Percentiles rank a stretch among this genome's conserved stretches.
These are phyloP conservation scores for Rhizoclosmatium hyalinum DNA, from an alignment of 371 early-diverging fungal species.

Conservation along the genomic window DNA sequence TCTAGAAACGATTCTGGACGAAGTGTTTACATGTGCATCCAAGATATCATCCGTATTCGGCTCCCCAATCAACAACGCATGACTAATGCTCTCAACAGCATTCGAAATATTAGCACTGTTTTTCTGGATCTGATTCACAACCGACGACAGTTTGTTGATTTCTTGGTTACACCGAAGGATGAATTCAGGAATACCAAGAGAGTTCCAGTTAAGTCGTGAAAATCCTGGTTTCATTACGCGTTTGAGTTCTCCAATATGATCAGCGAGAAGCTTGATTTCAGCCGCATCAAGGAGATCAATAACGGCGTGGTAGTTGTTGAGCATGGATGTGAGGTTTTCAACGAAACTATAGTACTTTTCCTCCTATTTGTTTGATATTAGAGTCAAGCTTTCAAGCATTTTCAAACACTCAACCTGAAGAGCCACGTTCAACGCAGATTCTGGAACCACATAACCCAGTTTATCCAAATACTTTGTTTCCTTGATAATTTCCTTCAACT, in stretches of 20 bases:
- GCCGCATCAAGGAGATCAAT: constrained; percentile 56
- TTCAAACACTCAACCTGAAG: constrained; percentile 48
- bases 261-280: constrained; percentile 54
- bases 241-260: constrained; percentile 57
- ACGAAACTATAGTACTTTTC: constrained; percentile 62
- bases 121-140: constrained; percentile 66
- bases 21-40: constrained; percentile 58
- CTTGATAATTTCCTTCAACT: constrained; percentile 62
- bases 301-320: constrained; percentile 50
- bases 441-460: constrained; percentile 60
- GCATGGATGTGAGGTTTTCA: constrained; percentile 58
- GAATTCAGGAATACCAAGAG: constrained; percentile 66
- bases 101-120: constrained; percentile 62
- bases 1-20: background rate
- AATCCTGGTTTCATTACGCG: constrained; percentile 68
- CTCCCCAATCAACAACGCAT: constrained; percentile 55
- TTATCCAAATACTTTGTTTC: constrained; percentile 68
- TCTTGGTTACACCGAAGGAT: constrained; percentile 61
- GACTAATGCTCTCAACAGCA: constrained; percentile 58
- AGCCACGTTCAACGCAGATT: constrained; percentile 65
- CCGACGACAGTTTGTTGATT: constrained; percentile 63
- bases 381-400: background rate
- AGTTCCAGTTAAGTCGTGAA: constrained; percentile 67
- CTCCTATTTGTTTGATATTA: constrained; percentile 44
- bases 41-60: constrained; percentile 52